Evolutionary conservation across 306 rosid genomes (phyloP).

Genomic region (Abrus precatorius): DNA sequence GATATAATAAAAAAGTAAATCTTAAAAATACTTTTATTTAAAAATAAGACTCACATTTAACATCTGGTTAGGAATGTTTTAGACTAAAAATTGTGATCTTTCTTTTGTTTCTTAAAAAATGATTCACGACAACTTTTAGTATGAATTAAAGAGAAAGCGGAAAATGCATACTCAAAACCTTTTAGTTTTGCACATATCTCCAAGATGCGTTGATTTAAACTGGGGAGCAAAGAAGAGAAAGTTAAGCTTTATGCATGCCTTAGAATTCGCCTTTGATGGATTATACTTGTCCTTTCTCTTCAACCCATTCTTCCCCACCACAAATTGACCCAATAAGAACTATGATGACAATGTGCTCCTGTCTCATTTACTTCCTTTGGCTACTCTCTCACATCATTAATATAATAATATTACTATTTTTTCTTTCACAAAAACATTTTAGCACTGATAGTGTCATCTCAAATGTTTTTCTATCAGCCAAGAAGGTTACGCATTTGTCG

Average conservation of each 20-base stretch:
- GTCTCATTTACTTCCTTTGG: conserved; percentile 7
- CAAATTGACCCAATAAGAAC: conserved; percentile 26
- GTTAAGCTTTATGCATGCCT: conserved; percentile 39
- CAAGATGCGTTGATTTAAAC: conserved; percentile 33
- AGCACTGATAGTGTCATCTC: neutral
- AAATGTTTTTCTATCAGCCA: neutral
- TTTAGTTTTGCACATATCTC: conserved; percentile 44
- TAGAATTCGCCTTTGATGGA: conserved; percentile 24
- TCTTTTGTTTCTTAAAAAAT: neutral
- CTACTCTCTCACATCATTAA: neutral
- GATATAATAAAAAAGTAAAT: too few relatives aligned
- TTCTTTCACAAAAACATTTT: neutral
- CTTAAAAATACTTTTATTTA: too few relatives aligned
- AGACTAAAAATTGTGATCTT: too few relatives aligned
- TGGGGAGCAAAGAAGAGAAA: conserved; percentile 45
- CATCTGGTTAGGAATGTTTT: too few relatives aligned
- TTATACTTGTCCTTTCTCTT: conserved; percentile 28
- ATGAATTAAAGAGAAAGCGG: conserved; percentile 22
- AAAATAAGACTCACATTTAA: too few relatives aligned
- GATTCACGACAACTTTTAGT: conserved; percentile 11
- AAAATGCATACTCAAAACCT: conserved; percentile 34
- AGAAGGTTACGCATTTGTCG: neutral
- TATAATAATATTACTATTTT: neutral
- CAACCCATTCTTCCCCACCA: conserved; percentile 32
- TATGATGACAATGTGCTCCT: conserved; percentile 35